Base-by-base conservation (phyloP, 129 eudicot species). In the Flaveria sonorensis region DNA sequence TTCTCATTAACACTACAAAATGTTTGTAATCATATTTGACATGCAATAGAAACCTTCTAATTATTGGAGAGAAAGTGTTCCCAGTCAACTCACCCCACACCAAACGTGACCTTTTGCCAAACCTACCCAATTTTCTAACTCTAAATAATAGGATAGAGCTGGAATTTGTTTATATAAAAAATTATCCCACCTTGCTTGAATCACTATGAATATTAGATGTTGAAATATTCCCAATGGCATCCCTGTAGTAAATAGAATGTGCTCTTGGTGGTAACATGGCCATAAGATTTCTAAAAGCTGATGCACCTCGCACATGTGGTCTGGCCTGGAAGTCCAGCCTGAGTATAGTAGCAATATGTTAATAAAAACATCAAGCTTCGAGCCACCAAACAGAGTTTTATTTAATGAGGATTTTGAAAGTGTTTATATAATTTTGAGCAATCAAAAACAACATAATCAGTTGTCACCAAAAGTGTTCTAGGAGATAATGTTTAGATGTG, bases 211-310 rank as follows among this genome's bases (percentile, higher is more conserved):
- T 48, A 79, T 91, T 87, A 67, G 99, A 95, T 3, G 99, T 95
- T n/a, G 99, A 95, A 68, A 95, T 95, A 81, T 95, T 95, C 39
- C 99, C 99, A 70, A 95, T 95, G 52, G 90, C 96, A 77, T 95
- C 99, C 75, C 99, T 83, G 72, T 91, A 95, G 80, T 95, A 95
- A 30, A 95, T 86, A 56, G 99, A 95, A 77, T 91, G 99, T 71
- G 97, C 97, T 71, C 97, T 82, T 70, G 91, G 86, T 6, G 96
- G 97, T 74, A 95, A 82, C 84, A 80, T 89, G 12, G 96, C 97
- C 43, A 95, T 79, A 66, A 95, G 93, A 67, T 78, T 80, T 57
- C 88, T 85, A 67, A 95, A 86, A 62, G 92, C 96, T 16, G 97
- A 84, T 73, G 94, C 91, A 81, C 99, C 99, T 82, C 81, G 83